Evolutionary conservation across 257 asterid genomes (phyloP).

Genomic region (Petrea volubilis): DNA sequence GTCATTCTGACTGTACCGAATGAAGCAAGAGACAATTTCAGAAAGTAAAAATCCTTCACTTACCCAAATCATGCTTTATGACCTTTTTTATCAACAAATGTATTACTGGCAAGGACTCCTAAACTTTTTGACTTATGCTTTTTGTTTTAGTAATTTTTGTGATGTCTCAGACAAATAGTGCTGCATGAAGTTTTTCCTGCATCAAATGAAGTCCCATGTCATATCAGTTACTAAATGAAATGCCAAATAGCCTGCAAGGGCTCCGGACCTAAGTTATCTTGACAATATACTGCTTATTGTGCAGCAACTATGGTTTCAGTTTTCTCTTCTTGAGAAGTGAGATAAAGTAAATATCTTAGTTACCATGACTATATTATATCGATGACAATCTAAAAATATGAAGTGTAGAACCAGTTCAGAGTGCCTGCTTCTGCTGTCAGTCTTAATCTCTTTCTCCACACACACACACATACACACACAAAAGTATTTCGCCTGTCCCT

Average conservation of each 20-base stretch:
- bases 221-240: background rate
- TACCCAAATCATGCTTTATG: background rate
- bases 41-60: background rate
- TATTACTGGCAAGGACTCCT: background rate
- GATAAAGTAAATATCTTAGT: background rate
- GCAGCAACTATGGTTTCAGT: background rate
- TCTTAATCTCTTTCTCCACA: background rate
- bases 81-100: background rate
- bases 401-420: background rate
- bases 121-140: background rate
- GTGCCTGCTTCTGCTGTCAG: background rate
- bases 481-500: background rate
- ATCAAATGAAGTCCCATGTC: background rate
- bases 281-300: background rate
- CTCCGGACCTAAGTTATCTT: background rate
- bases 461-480: too few relatives aligned
- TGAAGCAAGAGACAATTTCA: background rate
- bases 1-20: background rate
- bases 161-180: background rate
- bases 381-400: background rate
- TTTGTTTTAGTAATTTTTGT: background rate
- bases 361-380: background rate
- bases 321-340: background rate
- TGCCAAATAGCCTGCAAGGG: background rate
- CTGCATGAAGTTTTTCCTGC: background rate